Percentiles rank a stretch among this genome's conserved stretches.
phyloP scores from a whole-genome alignment of 257 asterid genomes.

The Gentiana macrophylla region DNA sequence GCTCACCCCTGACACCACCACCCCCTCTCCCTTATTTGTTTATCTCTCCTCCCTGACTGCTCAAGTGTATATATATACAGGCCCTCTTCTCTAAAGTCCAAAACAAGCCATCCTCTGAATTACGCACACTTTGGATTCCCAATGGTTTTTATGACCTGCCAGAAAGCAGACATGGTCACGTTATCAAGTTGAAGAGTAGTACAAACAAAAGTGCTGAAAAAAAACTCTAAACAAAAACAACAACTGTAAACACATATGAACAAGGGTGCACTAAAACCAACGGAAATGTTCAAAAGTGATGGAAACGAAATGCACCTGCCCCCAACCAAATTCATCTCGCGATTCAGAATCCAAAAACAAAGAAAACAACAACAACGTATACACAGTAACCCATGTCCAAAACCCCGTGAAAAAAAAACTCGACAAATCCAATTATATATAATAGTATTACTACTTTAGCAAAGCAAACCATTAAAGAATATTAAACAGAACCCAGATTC shows the following conservation, averaged over 20 bases:
- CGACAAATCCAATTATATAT: background rate
- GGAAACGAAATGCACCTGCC: slow-evolving; percentile 10
- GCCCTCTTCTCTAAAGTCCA: slow-evolving; percentile 17
- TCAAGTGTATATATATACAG: slow-evolving; percentile 8
- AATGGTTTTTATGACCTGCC: slow-evolving; percentile 36
- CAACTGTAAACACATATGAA: slow-evolving; percentile 20
- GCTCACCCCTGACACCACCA: slow-evolving; percentile 30
- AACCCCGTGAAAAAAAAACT: background rate
- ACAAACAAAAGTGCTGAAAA: slow-evolving; percentile 5
- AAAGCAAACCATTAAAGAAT: slow-evolving; percentile 1
- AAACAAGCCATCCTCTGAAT: slow-evolving; percentile 23
- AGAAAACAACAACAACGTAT: slow-evolving; percentile 11
- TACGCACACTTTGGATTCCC: slow-evolving; percentile 18
- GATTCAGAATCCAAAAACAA: slow-evolving; percentile 15
- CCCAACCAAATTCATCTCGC: slow-evolving; percentile 13
- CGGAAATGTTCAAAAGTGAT: slow-evolving; percentile 22
- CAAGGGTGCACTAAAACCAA: slow-evolving; percentile 42
- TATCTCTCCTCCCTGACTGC: slow-evolving; percentile 9
- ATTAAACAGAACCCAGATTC: slow-evolving; percentile 14
- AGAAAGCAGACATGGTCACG: slow-evolving; percentile 35
- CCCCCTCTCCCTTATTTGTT: slow-evolving; percentile 15
- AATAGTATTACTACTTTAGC: background rate
- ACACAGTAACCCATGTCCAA: background rate
- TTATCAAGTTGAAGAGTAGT: slow-evolving; percentile 31
- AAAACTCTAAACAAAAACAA: slow-evolving; percentile 36